phyloP scores from a whole-genome alignment of 148 eudicot species.

The Agrostemma githago region DNA sequence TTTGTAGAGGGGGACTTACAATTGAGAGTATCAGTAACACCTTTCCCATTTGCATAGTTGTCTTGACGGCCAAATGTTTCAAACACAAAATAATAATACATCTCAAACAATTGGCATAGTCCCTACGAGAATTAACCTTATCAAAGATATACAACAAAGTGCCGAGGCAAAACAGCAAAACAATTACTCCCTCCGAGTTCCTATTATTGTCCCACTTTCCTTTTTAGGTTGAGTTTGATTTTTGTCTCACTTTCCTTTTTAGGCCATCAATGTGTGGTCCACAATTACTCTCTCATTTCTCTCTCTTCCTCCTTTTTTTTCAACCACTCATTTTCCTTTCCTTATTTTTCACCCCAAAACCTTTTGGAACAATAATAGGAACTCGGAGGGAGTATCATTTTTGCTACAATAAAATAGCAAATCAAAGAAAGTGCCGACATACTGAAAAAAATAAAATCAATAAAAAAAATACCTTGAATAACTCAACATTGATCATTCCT shows the following conservation, averaged over 20 bases:
- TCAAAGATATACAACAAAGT: constrained; percentile 12
- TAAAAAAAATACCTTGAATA: constrained; percentile 58
- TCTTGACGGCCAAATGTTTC: constrained; percentile 73
- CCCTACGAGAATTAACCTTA: constrained; percentile 50
- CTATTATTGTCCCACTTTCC: too few relatives aligned
- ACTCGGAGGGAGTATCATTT: too few relatives aligned
- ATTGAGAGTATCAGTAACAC: constrained; percentile 42
- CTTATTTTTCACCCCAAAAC: too few relatives aligned
- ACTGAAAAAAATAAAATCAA: neutral
- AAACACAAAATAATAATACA: constrained; percentile 79
- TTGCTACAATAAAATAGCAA: constrained; percentile 2
- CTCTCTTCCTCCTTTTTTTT: too few relatives aligned
- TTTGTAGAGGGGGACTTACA: constrained; percentile 41
- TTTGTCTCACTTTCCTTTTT: too few relatives aligned
- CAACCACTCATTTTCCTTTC: too few relatives aligned
- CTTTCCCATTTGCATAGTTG: constrained; percentile 49
- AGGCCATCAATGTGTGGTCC: too few relatives aligned
- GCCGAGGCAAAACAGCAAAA: neutral
- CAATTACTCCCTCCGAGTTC: too few relatives aligned
- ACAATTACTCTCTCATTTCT: too few relatives aligned
- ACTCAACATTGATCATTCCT: constrained; percentile 75
- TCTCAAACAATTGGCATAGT: constrained; percentile 78
- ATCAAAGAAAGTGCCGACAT: constrained; percentile 13
- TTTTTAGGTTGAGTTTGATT: too few relatives aligned
- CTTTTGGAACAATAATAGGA: too few relatives aligned